Conservation (phyloP, 139 green algal species). For the Chlorella sorokiniana region DNA sequence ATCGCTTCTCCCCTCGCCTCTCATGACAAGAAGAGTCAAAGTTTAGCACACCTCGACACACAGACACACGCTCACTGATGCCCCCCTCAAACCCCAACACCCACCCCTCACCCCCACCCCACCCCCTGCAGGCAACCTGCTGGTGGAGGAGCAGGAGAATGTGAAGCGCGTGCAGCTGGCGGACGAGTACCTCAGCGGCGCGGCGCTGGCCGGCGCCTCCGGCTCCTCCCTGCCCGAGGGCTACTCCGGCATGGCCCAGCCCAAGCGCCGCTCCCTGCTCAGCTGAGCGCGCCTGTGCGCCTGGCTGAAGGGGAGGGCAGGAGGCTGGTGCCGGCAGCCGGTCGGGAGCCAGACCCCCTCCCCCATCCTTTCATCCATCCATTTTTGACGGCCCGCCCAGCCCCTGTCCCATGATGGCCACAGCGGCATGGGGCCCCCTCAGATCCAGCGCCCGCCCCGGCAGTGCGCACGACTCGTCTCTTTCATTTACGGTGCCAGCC, state of each 20-base stretch:
- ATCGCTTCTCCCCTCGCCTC: too few species aligned
- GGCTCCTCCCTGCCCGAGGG: slow-evolving; percentile 79
- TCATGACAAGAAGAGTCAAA: too few species aligned
- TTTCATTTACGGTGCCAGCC: too few species aligned
- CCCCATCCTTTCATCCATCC: neutral
- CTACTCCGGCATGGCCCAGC: slow-evolving; percentile 29
- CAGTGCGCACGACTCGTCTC: too few species aligned
- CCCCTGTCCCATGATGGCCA: neutral
- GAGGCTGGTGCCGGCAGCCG: neutral
- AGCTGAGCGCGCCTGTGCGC: neutral
- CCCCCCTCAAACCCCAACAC: neutral
- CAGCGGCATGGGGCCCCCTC: too few species aligned
- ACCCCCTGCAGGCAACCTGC: slow-evolving; percentile 51
- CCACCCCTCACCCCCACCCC: neutral
- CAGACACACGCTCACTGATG: too few species aligned
- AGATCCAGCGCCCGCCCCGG: too few species aligned
- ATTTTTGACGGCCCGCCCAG: neutral
- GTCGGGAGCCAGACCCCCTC: neutral
- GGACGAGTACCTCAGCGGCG: slow-evolving; percentile 86
- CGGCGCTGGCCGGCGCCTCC: slow-evolving; percentile 77
- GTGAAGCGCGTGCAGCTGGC: slow-evolving; percentile 98
- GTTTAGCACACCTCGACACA: neutral
- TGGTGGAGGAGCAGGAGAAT: slow-evolving; percentile 99
- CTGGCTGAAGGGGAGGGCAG: neutral
- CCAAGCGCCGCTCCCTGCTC: neutral